Percentiles rank a stretch among this genome's conserved stretches.
Conservation (phyloP, 2,329 filamentous ascomycete genomes). For the Albophoma yamanashiensis region DNA sequence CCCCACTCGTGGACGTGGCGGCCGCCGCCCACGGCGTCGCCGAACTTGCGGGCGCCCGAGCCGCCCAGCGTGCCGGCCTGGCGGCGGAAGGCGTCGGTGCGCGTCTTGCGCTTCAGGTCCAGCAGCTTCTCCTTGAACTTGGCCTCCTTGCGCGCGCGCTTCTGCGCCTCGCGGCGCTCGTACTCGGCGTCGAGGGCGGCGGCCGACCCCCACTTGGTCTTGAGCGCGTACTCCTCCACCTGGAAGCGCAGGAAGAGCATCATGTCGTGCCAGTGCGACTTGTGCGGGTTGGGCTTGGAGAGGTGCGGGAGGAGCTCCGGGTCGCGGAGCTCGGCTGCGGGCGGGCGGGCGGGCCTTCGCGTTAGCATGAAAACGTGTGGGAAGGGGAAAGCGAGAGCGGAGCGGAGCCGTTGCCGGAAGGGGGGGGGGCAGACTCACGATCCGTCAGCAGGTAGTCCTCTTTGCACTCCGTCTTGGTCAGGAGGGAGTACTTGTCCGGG, state of each 20-base stretch:
- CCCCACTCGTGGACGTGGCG: slow-evolving; percentile 89
- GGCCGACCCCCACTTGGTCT: slow-evolving; percentile 79
- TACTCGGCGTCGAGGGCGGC: slow-evolving; percentile 86
- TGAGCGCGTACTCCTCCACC: slow-evolving; percentile 87
- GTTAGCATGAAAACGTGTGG: too few relatives aligned
- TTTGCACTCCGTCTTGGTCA: slow-evolving; percentile 93
- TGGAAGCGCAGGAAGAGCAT: slow-evolving; percentile 92
- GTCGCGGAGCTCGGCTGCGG: slow-evolving; percentile 75
- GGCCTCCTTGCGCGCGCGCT: slow-evolving; percentile 76
- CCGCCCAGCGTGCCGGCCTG: slow-evolving; percentile 50
- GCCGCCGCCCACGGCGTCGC: slow-evolving; percentile 59
- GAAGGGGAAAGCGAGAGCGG: too few relatives aligned
- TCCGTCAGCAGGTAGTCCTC: slow-evolving; percentile 95
- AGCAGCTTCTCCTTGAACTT: slow-evolving; percentile 86
- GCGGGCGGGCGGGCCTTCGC: too few relatives aligned
- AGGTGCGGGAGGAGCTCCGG: slow-evolving; percentile 78
- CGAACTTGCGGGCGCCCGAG: slow-evolving; percentile 51
- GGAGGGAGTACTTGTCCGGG: slow-evolving; percentile 85
- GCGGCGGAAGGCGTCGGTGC: slow-evolving; percentile 79
- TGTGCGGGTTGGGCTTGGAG: slow-evolving; percentile 86
- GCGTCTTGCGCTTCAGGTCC: slow-evolving; percentile 86
- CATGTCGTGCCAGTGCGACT: slow-evolving; percentile 96
- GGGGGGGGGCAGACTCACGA: slow-evolving; percentile 41
- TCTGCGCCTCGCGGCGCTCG: slow-evolving; percentile 63
- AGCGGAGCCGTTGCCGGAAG: too few relatives aligned